These are phyloP conservation scores for Phenoliferia sp. DNA, from an alignment of 1,284 basidiomycete species.

Conservation along the genomic window DNA sequence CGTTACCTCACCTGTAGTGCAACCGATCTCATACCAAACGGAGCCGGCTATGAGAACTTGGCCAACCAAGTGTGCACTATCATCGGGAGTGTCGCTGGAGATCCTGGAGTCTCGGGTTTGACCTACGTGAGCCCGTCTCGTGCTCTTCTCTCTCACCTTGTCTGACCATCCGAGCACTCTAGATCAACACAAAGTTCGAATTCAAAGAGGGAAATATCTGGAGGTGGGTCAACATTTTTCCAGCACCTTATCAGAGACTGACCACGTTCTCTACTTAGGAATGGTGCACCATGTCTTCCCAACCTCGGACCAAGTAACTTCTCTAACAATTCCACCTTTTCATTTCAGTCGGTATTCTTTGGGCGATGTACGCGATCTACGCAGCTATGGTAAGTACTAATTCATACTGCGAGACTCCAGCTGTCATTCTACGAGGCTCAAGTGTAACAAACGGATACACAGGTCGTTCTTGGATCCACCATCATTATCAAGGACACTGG, in stretches of 20 bases:
- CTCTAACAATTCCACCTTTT: neutral
- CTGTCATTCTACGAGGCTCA: too few relatives aligned
- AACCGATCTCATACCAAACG: constrained; percentile 18
- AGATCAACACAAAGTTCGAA: constrained; percentile 34
- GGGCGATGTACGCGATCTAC: constrained; percentile 36
- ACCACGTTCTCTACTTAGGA: too few relatives aligned
- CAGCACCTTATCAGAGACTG: too few relatives aligned
- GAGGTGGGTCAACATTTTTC: too few relatives aligned
- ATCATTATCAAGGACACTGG: constrained; percentile 34
- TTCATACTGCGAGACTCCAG: too few relatives aligned
- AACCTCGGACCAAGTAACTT: neutral
- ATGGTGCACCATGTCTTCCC: constrained; percentile 28
- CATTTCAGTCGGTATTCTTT: constrained; percentile 42
- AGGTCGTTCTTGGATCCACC: constrained; percentile 32
- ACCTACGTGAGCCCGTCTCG: constrained; percentile 41
- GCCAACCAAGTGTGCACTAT: constrained; percentile 42
- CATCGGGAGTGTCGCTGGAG: constrained; percentile 41
- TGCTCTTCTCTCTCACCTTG: too few relatives aligned
- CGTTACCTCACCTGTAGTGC: neutral
- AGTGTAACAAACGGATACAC: too few relatives aligned
- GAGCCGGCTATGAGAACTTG: constrained; percentile 22
- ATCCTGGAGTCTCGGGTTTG: constrained; percentile 38
- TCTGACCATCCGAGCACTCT: neutral
- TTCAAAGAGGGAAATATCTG: constrained; percentile 43
- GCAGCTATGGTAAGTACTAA: neutral